Evolutionary conservation across 371 early-diverging fungal species (phyloP).

Genomic region (Entomophthora muscae): DNA sequence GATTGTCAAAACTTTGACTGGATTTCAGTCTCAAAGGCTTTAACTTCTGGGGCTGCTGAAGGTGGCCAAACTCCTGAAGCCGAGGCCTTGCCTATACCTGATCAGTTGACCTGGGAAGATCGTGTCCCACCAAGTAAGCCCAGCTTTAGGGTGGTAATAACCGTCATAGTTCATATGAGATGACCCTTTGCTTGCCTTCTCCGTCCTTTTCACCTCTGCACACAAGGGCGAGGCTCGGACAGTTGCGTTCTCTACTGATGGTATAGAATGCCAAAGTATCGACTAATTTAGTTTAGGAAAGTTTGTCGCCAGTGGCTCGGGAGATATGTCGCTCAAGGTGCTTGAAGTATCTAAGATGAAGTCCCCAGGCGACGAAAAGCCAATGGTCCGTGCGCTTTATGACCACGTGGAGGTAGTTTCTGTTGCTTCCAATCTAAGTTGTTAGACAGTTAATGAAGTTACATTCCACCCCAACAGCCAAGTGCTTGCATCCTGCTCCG

Average conservation of each 20-base stretch:
- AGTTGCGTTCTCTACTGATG: constrained; percentile 19
- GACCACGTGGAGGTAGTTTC: constrained; percentile 46
- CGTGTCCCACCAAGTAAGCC: not conserved
- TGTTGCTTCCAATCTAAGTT: not conserved
- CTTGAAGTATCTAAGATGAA: constrained; percentile 67
- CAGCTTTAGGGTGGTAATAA: no score
- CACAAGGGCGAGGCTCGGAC: constrained; percentile 23
- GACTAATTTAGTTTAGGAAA: constrained; percentile 28
- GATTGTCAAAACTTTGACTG: not conserved
- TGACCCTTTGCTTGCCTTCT: constrained; percentile 10
- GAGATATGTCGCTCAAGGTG: constrained; percentile 74
- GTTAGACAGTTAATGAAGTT: constrained; percentile 56
- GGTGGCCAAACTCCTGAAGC: not conserved
- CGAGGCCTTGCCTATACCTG: not conserved
- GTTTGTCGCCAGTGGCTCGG: constrained; percentile 79
- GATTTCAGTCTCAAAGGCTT: not conserved
- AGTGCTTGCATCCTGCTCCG: constrained; percentile 73
- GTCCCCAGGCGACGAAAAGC: constrained; percentile 40
- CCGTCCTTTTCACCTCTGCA: constrained; percentile 15
- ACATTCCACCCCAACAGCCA: constrained; percentile 84
- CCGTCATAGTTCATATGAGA: no score
- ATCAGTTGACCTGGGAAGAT: not conserved
- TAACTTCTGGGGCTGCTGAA: not conserved
- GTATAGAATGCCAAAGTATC: constrained; percentile 13
- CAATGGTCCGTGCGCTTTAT: constrained; percentile 73